Percentiles rank a stretch among this genome's conserved stretches.
Conservation (phyloP, 306 rosid species). For the Acacia confusa region DNA sequence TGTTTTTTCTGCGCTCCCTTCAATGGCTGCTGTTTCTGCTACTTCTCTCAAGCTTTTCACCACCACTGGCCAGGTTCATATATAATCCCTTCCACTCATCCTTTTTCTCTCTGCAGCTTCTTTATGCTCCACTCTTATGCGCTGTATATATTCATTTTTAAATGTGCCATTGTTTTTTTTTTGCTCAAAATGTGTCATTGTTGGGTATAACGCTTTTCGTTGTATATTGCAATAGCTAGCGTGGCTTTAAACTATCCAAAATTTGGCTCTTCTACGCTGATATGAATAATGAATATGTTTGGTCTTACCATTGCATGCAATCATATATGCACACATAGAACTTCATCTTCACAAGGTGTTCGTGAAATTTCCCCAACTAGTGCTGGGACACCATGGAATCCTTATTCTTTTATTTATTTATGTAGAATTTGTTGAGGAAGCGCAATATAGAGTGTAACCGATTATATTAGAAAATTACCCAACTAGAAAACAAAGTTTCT, state of each 20-base stretch:
- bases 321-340: neutral
- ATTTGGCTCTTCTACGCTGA: neutral
- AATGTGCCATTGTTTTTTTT: neutral
- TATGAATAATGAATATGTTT: neutral
- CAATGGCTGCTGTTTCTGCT: slow-evolving; percentile 68
- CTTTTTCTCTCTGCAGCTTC: neutral
- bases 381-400: neutral
- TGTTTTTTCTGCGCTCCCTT: slow-evolving; percentile 16
- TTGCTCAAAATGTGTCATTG: neutral
- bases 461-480: too few species aligned
- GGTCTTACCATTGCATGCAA: neutral
- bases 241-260: neutral
- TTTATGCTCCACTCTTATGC: neutral
- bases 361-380: neutral
- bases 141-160: neutral
- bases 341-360: neutral
- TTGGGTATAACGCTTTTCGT: neutral
- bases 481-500: too few species aligned
- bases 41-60: slow-evolving; percentile 41
- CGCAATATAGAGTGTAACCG: too few species aligned
- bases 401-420: neutral
- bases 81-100: neutral
- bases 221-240: neutral
- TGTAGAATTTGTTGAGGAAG: too few species aligned
- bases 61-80: slow-evolving; percentile 38